Percentiles rank a stretch among this genome's conserved stretches.
Conservation (phyloP, 345 rosid genomes). For the Populus simonii region DNA sequence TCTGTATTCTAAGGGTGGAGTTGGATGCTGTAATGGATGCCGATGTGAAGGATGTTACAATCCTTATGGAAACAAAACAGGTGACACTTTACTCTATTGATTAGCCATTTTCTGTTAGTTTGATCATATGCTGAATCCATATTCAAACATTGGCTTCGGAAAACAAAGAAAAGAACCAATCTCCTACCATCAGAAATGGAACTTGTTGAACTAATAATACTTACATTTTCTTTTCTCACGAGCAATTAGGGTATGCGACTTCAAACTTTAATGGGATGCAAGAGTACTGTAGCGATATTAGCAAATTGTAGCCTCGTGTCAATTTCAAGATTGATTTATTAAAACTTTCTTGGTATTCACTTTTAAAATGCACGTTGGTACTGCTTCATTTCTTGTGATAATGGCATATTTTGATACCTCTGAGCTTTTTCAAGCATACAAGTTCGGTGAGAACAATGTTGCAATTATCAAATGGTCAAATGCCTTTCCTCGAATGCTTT, state of each 20-base stretch:
- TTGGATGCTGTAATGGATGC: constrained; percentile 48
- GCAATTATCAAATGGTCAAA: background rate
- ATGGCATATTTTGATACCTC: background rate
- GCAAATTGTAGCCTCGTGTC: background rate
- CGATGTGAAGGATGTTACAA: constrained; percentile 45
- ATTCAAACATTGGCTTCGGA: background rate
- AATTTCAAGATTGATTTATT: background rate
- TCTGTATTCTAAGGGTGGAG: constrained; percentile 28
- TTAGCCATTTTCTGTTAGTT: background rate
- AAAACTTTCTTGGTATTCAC: background rate
- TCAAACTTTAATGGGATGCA: background rate
- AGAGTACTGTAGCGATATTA: background rate
- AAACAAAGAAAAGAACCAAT: background rate
- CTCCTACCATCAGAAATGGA: too few relatives aligned
- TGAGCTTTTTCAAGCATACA: background rate
- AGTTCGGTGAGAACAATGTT: background rate
- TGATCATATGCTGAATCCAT: background rate
- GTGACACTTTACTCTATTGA: constrained; percentile 8
- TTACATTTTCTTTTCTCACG: too few relatives aligned
- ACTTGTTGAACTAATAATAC: background rate
- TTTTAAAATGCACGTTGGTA: background rate
- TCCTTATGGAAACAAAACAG: constrained; percentile 34
- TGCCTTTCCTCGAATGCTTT: background rate
- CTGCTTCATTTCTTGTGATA: background rate
- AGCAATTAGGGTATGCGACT: background rate